A percentile compares a stretch with the other conserved stretches of the same genome.
phyloP scores from a whole-genome alignment of 2,329 filamentous ascomycete species.

The Paramyrothecium roridum region DNA sequence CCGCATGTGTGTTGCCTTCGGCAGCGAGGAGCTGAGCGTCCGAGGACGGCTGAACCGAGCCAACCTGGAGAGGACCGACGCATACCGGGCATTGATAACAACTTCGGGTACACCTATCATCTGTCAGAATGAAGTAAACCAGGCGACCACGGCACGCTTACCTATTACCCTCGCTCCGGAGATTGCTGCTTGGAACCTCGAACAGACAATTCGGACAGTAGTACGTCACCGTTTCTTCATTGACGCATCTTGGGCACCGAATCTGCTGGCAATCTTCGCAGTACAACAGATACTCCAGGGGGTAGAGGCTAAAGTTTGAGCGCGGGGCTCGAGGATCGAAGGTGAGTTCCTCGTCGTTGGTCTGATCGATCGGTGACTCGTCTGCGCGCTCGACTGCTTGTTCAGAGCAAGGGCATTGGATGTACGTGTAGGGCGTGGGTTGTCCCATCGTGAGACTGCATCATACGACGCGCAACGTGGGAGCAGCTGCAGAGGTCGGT shows the following conservation, averaged over 20 bases:
- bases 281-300: constrained; percentile 89
- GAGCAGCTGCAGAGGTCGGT: background rate
- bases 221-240: constrained; percentile 91
- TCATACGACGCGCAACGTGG: too few relatives aligned
- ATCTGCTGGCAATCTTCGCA: constrained; percentile 98
- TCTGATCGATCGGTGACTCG: constrained; percentile 22
- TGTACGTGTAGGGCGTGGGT: constrained; percentile 61
- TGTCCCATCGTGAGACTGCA: constrained; percentile 36
- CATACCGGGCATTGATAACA: constrained; percentile 96
- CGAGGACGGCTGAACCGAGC: constrained; percentile 59
- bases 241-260: constrained; percentile 85
- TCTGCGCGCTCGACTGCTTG: constrained; percentile 31
- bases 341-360: constrained; percentile 68
- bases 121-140: constrained; percentile 10
- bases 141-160: constrained; percentile 34
- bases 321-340: constrained; percentile 85
- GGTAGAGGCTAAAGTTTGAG: constrained; percentile 88
- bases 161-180: constrained; percentile 92
- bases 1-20: constrained; percentile 28
- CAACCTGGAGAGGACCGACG: constrained; percentile 73
- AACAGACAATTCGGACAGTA: constrained; percentile 96
- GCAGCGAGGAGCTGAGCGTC: constrained; percentile 41
- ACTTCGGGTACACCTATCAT: constrained; percentile 78
- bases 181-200: constrained; percentile 88
- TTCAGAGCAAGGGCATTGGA: constrained; percentile 64